Percentiles rank a stretch among this genome's conserved stretches.
Evolutionary conservation across 345 rosid species (phyloP).

Genomic region (Pugionium cornutum): DNA sequence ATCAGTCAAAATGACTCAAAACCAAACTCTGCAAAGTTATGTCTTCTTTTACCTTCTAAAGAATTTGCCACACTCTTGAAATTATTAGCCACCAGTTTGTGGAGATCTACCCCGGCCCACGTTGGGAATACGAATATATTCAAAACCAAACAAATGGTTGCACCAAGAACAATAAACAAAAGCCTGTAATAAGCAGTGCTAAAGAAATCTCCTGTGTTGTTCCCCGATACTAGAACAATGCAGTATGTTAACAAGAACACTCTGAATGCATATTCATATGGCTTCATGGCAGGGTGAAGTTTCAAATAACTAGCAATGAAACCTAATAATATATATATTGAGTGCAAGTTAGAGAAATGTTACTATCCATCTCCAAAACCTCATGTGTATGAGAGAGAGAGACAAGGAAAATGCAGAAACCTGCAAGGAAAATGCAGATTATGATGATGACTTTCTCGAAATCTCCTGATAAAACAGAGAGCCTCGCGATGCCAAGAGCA

Average conservation of each 20-base stretch:
- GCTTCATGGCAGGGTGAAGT: conserved; percentile 48
- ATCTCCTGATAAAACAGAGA: conserved; percentile 48
- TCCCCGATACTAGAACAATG: conserved; percentile 74
- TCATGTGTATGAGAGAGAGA: background rate
- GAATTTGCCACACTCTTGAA: conserved; percentile 76
- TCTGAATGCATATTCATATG: too few species aligned
- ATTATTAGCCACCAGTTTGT: conserved; percentile 73
- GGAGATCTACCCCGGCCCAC: conserved; percentile 92
- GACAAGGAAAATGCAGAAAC: conserved; percentile 43
- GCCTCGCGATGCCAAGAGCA: conserved; percentile 73
- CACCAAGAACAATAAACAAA: conserved; percentile 66
- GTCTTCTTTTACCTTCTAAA: conserved; percentile 58
- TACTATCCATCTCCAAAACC: background rate
- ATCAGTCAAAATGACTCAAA: background rate
- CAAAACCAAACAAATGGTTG: conserved; percentile 57
- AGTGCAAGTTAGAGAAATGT: conserved; percentile 5
- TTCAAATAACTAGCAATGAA: conserved; percentile 65
- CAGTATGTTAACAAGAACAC: conserved; percentile 64
- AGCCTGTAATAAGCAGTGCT: conserved; percentile 60
- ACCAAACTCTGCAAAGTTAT: background rate
- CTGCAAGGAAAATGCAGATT: conserved; percentile 57
- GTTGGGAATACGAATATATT: conserved; percentile 68
- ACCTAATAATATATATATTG: conserved; percentile 38
- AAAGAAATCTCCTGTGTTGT: conserved; percentile 50
- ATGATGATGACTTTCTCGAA: conserved; percentile 54